phyloP scores from a whole-genome alignment of 192 early-diverging fungal species.

The Chytriomyces hyalinus region DNA sequence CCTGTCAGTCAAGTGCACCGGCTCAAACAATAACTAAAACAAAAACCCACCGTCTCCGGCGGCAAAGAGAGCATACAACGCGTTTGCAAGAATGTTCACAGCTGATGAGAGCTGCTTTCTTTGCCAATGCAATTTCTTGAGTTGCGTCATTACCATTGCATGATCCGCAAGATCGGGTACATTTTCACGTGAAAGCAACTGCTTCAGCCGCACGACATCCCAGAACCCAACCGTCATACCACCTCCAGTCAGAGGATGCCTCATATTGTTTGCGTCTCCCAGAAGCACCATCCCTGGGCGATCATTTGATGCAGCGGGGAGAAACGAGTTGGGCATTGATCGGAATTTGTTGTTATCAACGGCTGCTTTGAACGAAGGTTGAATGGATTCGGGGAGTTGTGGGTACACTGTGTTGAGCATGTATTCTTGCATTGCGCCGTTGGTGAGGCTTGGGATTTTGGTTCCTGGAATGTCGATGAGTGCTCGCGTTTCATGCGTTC shows the following conservation, averaged over 20 bases:
- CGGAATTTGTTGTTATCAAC: slow-evolving; percentile 76
- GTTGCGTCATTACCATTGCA: slow-evolving; percentile 52
- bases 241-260: slow-evolving; percentile 93
- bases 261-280: slow-evolving; percentile 96
- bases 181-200: slow-evolving; percentile 56
- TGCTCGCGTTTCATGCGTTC: slow-evolving; percentile 82
- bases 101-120: slow-evolving; percentile 72
- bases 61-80: slow-evolving; percentile 89
- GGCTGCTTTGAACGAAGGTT: slow-evolving; percentile 63
- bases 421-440: slow-evolving; percentile 68
- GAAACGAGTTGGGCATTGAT: slow-evolving; percentile 87
- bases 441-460: slow-evolving; percentile 70
- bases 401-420: slow-evolving; percentile 68
- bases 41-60: slow-evolving; percentile 68
- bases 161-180: slow-evolving; percentile 58
- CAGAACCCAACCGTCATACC: slow-evolving; percentile 97
- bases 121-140: slow-evolving; percentile 78
- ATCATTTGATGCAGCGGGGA: slow-evolving; percentile 84
- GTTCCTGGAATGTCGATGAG: slow-evolving; percentile 90
- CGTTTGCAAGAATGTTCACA: slow-evolving; percentile 91
- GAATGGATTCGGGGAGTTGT: slow-evolving; percentile 68
- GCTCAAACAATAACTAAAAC: not conserved
- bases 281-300: slow-evolving; percentile 78
- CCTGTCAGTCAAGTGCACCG: not conserved
- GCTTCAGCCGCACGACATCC: slow-evolving; percentile 80